Percentiles rank a stretch among this genome's conserved stretches.
Conservation (phyloP, 2,329 filamentous ascomycete genomes). For the Pleomassaria siparia region DNA sequence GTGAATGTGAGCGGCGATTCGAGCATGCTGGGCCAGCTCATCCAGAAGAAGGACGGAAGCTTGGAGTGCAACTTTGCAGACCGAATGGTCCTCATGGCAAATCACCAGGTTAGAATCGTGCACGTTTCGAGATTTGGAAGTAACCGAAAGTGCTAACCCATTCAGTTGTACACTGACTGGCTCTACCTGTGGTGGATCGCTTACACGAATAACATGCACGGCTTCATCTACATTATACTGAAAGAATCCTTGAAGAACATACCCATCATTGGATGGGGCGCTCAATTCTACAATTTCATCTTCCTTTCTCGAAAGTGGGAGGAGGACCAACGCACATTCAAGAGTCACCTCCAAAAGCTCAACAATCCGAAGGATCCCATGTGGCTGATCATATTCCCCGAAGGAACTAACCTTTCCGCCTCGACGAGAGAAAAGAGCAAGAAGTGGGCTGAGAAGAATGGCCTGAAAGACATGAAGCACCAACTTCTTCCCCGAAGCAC, state of each 20-base stretch:
- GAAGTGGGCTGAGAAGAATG: constrained; percentile 75
- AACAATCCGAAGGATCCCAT: constrained; percentile 73
- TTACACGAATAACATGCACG: constrained; percentile 83
- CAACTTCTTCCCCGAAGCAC: constrained; percentile 77
- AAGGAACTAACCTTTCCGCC: constrained; percentile 78
- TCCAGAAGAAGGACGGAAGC: constrained; percentile 68
- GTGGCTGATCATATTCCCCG: constrained; percentile 88
- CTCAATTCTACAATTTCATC: constrained; percentile 86
- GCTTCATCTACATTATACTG: constrained; percentile 85
- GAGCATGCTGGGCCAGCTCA: constrained; percentile 75
- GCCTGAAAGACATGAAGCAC: constrained; percentile 71
- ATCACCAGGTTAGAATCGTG: constrained; percentile 79
- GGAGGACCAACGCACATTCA: constrained; percentile 73
- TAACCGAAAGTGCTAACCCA: constrained; percentile 6
- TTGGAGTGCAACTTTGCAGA: constrained; percentile 80
- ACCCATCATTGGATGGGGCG: constrained; percentile 76
- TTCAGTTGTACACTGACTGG: constrained; percentile 84
- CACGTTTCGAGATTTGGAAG: too few relatives aligned
- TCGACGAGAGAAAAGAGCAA: constrained; percentile 72
- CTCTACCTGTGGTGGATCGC: constrained; percentile 91
- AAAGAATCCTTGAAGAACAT: constrained; percentile 85
- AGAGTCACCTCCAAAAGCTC: constrained; percentile 71
- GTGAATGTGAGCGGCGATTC: constrained; percentile 82
- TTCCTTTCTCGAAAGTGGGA: constrained; percentile 91
- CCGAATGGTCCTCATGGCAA: constrained; percentile 79